A percentile compares a stretch with the other conserved stretches of the same genome.
Conservation (phyloP, 163 green algal genomes). For the Scenedesmus sp. region DNA sequence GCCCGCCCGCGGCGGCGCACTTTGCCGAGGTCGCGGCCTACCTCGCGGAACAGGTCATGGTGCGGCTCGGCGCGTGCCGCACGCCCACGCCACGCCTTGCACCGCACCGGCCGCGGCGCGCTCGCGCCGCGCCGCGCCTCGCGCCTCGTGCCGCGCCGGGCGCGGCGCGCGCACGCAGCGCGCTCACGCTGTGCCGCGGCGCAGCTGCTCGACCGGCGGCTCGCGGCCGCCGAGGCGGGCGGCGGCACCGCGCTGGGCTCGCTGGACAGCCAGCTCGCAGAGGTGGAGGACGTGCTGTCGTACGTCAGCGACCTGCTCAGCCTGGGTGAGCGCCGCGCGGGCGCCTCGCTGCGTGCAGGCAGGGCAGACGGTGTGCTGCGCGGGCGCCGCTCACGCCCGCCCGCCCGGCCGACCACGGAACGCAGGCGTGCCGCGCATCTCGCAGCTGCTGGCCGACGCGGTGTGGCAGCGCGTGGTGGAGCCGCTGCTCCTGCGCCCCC, state of each 20-base stretch:
- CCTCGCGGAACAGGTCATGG: constrained; percentile 78
- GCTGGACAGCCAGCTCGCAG: constrained; percentile 80
- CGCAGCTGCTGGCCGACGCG: constrained; percentile 61
- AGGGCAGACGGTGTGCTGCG: no score
- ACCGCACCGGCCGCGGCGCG: not conserved
- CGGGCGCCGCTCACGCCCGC: no score
- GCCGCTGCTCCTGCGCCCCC: constrained; percentile 73
- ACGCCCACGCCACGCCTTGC: no score
- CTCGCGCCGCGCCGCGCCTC: not conserved
- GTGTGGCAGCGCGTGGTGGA: constrained; percentile 74
- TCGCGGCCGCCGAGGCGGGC: constrained; percentile 53
- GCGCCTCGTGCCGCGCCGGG: not conserved
- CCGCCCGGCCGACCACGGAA: no score
- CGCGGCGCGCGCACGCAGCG: not conserved
- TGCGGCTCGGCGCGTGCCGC: no score
- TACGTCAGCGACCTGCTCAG: constrained; percentile 88
- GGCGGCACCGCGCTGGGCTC: constrained; percentile 49
- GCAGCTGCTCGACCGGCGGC: constrained; percentile 59
- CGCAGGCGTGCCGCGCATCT: constrained; percentile 45
- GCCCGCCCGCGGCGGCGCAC: constrained; percentile 66
- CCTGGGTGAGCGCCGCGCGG: constrained; percentile 57
- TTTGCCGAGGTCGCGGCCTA: constrained; percentile 74
- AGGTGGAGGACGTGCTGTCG: constrained; percentile 89
- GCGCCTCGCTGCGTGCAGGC: not conserved
- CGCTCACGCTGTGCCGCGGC: no score